Evolutionary conservation across 139 green algal species (phyloP).

Genomic region (Tetratostichococcus sp.): DNA sequence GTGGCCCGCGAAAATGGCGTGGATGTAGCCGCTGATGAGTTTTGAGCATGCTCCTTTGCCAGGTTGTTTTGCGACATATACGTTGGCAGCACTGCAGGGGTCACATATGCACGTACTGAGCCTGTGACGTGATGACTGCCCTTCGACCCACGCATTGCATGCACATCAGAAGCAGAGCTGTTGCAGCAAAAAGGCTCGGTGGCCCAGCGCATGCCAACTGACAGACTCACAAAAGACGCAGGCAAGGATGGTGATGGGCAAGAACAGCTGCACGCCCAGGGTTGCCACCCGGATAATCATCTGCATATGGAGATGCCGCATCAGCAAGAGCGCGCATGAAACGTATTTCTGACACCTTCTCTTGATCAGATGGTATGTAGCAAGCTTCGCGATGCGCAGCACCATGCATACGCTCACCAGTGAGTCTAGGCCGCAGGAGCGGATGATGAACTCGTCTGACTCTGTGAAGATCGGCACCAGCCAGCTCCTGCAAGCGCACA

Average conservation of each 20-base stretch:
- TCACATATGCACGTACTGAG: too few species aligned
- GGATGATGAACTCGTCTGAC: slow-evolving; percentile 40
- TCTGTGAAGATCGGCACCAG: slow-evolving; percentile 42
- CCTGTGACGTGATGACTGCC: too few species aligned
- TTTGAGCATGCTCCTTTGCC: not conserved
- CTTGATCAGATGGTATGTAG: not conserved
- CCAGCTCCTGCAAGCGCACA: slow-evolving; percentile 32
- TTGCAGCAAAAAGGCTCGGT: too few species aligned
- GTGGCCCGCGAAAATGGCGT: not conserved
- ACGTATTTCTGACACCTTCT: too few species aligned
- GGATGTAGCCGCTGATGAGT: not conserved
- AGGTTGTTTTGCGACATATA: not conserved
- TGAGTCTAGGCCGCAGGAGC: slow-evolving; percentile 43
- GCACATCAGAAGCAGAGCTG: too few species aligned
- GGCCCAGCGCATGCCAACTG: too few species aligned
- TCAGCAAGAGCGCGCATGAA: not conserved
- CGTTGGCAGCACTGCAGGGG: not conserved
- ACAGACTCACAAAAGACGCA: slow-evolving; percentile 11
- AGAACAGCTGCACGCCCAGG: slow-evolving; percentile 33
- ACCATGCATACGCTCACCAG: slow-evolving; percentile 17
- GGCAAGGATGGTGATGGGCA: slow-evolving; percentile 34
- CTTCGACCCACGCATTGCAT: too few species aligned
- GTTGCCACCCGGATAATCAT: slow-evolving; percentile 19
- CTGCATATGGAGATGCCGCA: not conserved
- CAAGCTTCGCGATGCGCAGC: too few species aligned